Percentiles rank a stretch among this genome's conserved stretches.
Conservation (phyloP, 202 grass and related monocot genomes). For the Alloteropsis angusta region DNA sequence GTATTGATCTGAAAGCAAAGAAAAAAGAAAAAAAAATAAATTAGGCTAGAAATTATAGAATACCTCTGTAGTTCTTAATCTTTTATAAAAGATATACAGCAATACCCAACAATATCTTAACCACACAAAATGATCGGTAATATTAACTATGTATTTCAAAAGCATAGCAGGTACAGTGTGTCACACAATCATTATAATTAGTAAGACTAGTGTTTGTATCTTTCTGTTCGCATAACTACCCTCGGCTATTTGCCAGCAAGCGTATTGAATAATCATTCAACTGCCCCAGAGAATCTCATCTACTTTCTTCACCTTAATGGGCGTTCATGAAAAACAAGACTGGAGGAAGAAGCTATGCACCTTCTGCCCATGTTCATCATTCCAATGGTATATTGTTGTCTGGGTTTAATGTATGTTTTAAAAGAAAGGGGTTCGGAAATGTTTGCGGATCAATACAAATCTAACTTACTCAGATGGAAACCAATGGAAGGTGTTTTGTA, state of each 20-base stretch:
- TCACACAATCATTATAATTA: neutral
- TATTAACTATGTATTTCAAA: neutral
- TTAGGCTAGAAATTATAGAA: constrained; percentile 11
- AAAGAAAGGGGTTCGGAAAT: neutral
- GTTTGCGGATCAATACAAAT: neutral
- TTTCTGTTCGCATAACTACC: neutral
- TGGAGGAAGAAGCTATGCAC: neutral
- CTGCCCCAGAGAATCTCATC: neutral
- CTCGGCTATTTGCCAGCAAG: neutral
- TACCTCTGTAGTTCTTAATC: neutral
- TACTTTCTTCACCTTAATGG: neutral
- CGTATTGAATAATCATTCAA: neutral
- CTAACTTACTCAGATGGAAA: neutral
- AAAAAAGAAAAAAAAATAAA: constrained; percentile 10
- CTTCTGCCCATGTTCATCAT: neutral
- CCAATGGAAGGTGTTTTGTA: neutral
- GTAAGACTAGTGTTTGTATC: neutral
- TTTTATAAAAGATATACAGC: neutral
- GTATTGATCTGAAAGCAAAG: constrained; percentile 47
- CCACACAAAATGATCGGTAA: neutral
- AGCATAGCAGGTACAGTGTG: neutral
- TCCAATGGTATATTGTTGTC: neutral
- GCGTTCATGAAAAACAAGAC: neutral
- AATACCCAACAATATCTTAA: neutral
- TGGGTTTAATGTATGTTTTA: neutral